Evolutionary conservation across 352 stramenopile species (phyloP).

Genomic region (Globisporangium lucens): DNA sequence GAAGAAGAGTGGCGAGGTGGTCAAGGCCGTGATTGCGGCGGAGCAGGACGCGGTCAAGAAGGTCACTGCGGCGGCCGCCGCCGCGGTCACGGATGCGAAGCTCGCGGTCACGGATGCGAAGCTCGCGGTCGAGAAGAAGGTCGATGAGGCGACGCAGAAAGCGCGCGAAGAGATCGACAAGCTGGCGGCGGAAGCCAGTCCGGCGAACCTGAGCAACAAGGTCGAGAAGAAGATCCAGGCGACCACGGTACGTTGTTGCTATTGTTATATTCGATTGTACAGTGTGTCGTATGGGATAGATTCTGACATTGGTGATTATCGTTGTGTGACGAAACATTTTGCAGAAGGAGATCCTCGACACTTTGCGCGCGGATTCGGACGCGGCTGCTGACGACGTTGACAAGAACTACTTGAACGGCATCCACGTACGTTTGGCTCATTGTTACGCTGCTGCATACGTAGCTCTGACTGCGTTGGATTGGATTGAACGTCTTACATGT

Average conservation of each 20-base stretch:
- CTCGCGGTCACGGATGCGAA: slow-evolving; percentile 30
- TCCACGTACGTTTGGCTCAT: slow-evolving; percentile 41
- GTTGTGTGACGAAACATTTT: neutral
- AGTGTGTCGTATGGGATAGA: neutral
- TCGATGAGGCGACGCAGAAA: slow-evolving; percentile 58
- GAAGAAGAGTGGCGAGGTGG: slow-evolving; percentile 33
- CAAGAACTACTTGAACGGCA: slow-evolving; percentile 69
- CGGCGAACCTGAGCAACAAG: slow-evolving; percentile 37
- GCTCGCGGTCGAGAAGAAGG: slow-evolving; percentile 51
- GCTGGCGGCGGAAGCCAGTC: slow-evolving; percentile 44
- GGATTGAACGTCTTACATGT: slow-evolving; percentile 1
- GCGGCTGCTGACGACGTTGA: slow-evolving; percentile 59
- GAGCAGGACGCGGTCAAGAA: slow-evolving; percentile 14
- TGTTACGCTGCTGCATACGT: neutral
- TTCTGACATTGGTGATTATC: slow-evolving; percentile 1
- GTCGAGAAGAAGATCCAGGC: slow-evolving; percentile 67
- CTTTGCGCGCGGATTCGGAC: slow-evolving; percentile 55
- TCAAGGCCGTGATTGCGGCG: slow-evolving; percentile 12
- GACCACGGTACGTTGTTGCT: slow-evolving; percentile 40
- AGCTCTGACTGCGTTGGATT: neutral
- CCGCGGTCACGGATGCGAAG: slow-evolving; percentile 23
- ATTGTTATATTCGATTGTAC: neutral
- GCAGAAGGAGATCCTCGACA: slow-evolving; percentile 62
- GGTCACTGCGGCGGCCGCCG: slow-evolving; percentile 19
- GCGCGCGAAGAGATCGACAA: slow-evolving; percentile 60